Base-by-base conservation (phyloP, 345 rosid genomes). In the Aurinia saxatilis region DNA sequence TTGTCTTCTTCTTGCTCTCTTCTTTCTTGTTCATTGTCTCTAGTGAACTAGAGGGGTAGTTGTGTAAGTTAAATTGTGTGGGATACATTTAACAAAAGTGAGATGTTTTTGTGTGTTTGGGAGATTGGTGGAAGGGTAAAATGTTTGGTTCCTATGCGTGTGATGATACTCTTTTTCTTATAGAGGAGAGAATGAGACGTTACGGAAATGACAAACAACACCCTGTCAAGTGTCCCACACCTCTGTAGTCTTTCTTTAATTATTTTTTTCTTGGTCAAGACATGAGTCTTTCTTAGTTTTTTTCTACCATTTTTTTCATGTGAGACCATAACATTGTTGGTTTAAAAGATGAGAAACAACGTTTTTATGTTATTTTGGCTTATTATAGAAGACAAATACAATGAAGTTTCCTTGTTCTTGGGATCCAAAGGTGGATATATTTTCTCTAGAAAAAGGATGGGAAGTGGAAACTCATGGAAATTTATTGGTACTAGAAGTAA, bases 81-180 rank as follows among this genome's bases (percentile, higher is more conserved):
- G 63, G 29, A 54, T 54, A 63, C 74, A 70, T 70, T 47, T 39
- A 47, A 21, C 21, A 5, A 60, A 60, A 18, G 9, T 8, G 46
- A 25, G 21, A 44, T n/a, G 3, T 60, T 14, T 50, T 27, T 27
- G 30, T 21, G 25, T 2, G 2, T 2, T 2, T 2, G 6, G 66
- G 48, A 27, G 30, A 10, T 38, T 35, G 61, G n/a, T 7, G 36
- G 4, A 1, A 42, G 25, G 19, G 55, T 39, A 60, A 21, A 59
- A 36, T 69, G 37, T 37, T 47, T 31, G 0, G 27, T 29, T 47
- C 34, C 0, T 37, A 9, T 27, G 2, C 48, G 39, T 42, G 33
- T 16, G 61, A 44, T 2, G 60, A 16, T 48, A 16, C n/a, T 31
- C 40, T 60, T 68, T 25, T 17, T 33, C 41, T 60, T 60, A 42